Base-by-base conservation (phyloP, 495 filamentous ascomycete species). In the Lasiosphaeris hirsuta region DNA sequence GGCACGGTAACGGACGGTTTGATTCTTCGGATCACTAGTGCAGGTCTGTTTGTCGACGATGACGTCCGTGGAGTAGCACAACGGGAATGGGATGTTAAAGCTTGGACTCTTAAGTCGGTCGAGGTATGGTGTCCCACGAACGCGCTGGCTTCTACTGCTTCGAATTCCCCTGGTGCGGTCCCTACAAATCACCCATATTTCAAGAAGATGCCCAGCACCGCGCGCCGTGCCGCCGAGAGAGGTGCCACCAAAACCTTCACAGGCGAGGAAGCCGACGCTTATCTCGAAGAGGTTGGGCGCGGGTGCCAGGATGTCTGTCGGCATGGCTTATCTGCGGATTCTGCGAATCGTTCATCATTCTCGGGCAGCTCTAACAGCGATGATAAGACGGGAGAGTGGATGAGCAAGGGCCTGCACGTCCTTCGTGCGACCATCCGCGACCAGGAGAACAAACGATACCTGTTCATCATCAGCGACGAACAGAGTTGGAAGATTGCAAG, bases 11-110 rank as follows among this genome's bases (percentile, higher is more conserved):
- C 90, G 2, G 92, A 96, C 69, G 92, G 92, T 0, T 77, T 97
- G 33, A 84, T 96, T 42, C 82, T 97, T 41, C 81, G 85, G 10
- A 90, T 96, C 63, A 90, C 85, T 1, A 92, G 86, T 2, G 94
- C 96, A 69, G 94, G 94, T 4, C 82, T 97, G 36, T 97, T 97
- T 70, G 90, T 98, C 62, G 94, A 98, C 67, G 95, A 97, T 68
- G 94, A 96, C 63, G 77, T 96, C 38, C 84, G 91, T 14, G 85
- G 85, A 40, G 87, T 96, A 2, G 84, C 87, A 15, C 90, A 96
- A 69, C 82, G 94, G 47, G 95, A 97, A 74, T 98, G 95, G 95
- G 94, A 98, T 68, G 82, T 97, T 70, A 97, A 97, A 68, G 92
- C 93, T 14, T 97, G 94, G 94, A 96, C 90, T 10, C 81, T 98